A percentile compares a stretch with the other conserved stretches of the same genome.
phyloP scores from a whole-genome alignment of 352 stramenopile species.

The Phytopythium helicoides region DNA sequence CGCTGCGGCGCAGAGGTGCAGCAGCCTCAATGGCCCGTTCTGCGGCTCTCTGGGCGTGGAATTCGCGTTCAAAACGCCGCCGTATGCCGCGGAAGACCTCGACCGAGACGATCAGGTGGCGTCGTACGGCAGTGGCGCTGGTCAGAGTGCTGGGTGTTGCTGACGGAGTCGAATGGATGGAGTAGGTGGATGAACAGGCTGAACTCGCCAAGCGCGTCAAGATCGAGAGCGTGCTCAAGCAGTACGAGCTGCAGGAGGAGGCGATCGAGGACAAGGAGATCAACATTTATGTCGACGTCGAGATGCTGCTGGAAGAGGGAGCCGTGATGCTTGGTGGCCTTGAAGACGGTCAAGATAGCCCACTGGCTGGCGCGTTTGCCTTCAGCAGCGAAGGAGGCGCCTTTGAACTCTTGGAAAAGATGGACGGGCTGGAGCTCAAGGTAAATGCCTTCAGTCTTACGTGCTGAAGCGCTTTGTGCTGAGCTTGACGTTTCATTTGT shows the following conservation, averaged over 20 bases:
- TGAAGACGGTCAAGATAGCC: constrained; percentile 33
- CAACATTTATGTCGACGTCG: constrained; percentile 41
- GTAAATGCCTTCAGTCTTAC: constrained; percentile 21
- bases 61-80: constrained; percentile 26
- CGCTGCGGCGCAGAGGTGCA: constrained; percentile 24
- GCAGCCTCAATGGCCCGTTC: constrained; percentile 70
- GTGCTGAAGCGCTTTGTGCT: not conserved
- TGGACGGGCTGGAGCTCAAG: constrained; percentile 74
- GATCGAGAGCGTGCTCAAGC: constrained; percentile 61
- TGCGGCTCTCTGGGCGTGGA: constrained; percentile 25
- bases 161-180: not conserved
- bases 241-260: constrained; percentile 52
- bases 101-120: constrained; percentile 36
- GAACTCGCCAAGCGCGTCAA: constrained; percentile 44
- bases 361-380: constrained; percentile 48
- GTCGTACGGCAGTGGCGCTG: not conserved
- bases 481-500: not conserved
- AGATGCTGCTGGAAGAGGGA: constrained; percentile 52
- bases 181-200: constrained; percentile 17
- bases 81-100: constrained; percentile 40
- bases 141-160: not conserved
- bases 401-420: constrained; percentile 63
- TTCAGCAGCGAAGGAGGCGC: constrained; percentile 56
- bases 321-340: constrained; percentile 28
- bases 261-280: constrained; percentile 11